Base-by-base conservation (phyloP, 495 filamentous ascomycete genomes). In the Bacidia gigantensis region DNA sequence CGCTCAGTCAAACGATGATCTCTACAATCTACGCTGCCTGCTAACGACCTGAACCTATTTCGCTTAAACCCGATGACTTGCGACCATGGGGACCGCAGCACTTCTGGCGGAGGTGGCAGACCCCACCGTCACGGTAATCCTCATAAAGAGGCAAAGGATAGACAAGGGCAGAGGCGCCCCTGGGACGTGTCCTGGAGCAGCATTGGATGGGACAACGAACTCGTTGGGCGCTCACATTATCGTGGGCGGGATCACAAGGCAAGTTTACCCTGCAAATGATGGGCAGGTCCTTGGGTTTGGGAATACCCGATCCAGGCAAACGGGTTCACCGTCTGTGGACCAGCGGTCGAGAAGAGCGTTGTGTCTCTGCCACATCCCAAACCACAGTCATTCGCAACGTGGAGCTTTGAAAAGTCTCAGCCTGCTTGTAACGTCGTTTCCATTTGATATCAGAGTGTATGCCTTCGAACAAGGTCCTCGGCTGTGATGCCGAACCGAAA, bases 161-260 rank as follows among this genome's bases (percentile, higher is more conserved):
- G n/a, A n/a, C n/a, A n/a, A n/a, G n/a, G n/a, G n/a, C n/a, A n/a
- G n/a, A n/a, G n/a, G n/a, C n/a, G n/a, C n/a, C n/a, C n/a, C n/a
- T n/a, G n/a, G n/a, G n/a, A n/a, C n/a, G n/a, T n/a, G n/a, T n/a
- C n/a, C n/a, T n/a, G n/a, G n/a, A 35, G 29, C 29, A 35, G 29
- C 14, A 35, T 35, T 14, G 29, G 29, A 35, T 35, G 29, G 29
- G 29, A 35, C 14, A 14, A 35, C 29, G 29, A 38, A 50, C 29
- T 50, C 29, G 26, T 50, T 50, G 29, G 29, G 29, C 29, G 29
- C 29, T 35, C 29, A 35, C 29, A 38, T 50, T 50, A 50, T 50
- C 47, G 47, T 50, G 47, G 47, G 29, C 47, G n/a, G 25, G 38
- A 25, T 38, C 26, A 25, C 22, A 21, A 38, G 26, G 47, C 20